Conservation (phyloP, 2,329 filamentous ascomycete species). For the Cryphonectria parasitica region DNA sequence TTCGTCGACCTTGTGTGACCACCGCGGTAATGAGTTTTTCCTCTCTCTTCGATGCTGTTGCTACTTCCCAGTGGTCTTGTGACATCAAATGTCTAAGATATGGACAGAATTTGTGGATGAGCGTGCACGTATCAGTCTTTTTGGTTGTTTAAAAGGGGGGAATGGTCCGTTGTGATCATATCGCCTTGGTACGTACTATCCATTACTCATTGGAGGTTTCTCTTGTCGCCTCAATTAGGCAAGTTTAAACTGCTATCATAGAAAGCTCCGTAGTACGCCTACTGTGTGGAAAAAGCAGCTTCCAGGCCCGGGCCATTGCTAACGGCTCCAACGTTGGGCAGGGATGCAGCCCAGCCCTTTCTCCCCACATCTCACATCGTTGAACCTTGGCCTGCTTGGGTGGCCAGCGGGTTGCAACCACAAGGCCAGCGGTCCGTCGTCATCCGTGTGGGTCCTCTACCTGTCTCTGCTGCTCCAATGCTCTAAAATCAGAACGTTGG, state of each 20-base stretch:
- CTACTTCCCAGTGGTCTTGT: background rate
- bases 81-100: background rate
- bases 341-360: background rate
- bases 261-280: background rate
- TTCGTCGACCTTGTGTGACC: background rate
- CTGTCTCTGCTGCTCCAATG: background rate
- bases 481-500: constrained; percentile 10
- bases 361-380: constrained; percentile 5
- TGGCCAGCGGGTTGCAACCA: constrained; percentile 1
- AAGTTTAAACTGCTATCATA: background rate
- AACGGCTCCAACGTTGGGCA: background rate
- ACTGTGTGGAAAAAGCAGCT: constrained; percentile 1
- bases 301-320: constrained; percentile 5
- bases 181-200: background rate
- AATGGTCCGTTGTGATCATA: background rate
- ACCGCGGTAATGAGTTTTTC: background rate
- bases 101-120: background rate
- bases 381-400: background rate
- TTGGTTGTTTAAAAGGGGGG: background rate
- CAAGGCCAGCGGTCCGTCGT: background rate
- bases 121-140: background rate
- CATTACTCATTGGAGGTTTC: background rate
- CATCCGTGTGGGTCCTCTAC: constrained; percentile 2
- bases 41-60: background rate
- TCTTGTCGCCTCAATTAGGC: background rate